Base-by-base conservation (phyloP, 2,329 filamentous ascomycete species). In the Neonectria neomacrospora region DNA sequence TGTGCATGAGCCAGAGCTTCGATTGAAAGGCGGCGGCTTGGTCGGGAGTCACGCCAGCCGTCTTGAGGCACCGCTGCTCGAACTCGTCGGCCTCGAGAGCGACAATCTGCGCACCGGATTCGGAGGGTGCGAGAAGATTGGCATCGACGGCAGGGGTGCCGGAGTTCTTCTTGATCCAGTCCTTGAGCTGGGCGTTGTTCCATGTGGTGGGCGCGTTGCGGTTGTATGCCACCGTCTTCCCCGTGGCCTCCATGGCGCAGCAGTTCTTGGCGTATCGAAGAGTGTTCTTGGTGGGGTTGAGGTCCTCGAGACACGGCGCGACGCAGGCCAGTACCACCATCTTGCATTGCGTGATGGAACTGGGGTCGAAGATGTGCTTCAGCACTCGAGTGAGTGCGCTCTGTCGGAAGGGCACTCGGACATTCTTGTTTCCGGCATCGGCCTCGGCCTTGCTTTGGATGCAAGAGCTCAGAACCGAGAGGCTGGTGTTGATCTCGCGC, bases 381-480 rank as follows among this genome's bases (percentile, higher is more conserved):
- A 84, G 73, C 0, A 83, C 78, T 68, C 80, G 83, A 5, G 82
- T 85, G 50, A 85, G 67, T 7, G 78, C 77, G 67, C 80, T 82
- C 63, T 82, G 80, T 0, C 82, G 77, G 64, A 83, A 84, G 0
- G 82, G 82, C 0, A 85, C 74, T 55, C 82, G 78, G 0, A 75
- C 71, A 53, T 74, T 76, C 68, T 77, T 79, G 63, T 70, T 50
- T 10, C 60, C 23, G 7, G 72, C 71, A 45, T 83, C 79, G 0
- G 75, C 66, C 37, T 77, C 70, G 0, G 80, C 79, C 42, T 80
- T 79, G 1, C 79, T 81, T 1, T 82, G 79, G 50, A 86, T 86
- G 58, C 83, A 86, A 64, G 85, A 83, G 61, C 86, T 85, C 1
- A 86, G 76, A 0, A 81, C 77, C 0, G 82, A 83, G 0, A 85